Percentiles rank a stretch among this genome's conserved stretches.
These are phyloP conservation scores for Psilocybe subaeruginosa DNA, from an alignment of 768 basidiomycete species.

Conservation along the genomic window DNA sequence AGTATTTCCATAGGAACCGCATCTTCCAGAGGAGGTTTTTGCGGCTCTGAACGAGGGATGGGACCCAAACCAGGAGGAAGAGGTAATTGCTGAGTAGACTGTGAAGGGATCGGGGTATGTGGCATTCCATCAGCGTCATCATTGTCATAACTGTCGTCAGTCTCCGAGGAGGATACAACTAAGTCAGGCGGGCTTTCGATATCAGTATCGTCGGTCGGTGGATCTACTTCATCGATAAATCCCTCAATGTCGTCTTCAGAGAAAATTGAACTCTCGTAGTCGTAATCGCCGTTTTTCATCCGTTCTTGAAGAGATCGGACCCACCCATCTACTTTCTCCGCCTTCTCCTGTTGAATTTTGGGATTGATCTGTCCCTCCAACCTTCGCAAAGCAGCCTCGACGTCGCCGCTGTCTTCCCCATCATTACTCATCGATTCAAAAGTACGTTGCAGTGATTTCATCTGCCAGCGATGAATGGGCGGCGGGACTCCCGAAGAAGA, in stretches of 20 bases:
- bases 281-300: slow-evolving; percentile 65
- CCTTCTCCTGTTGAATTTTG: slow-evolving; percentile 68
- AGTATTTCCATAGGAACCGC: slow-evolving; percentile 70
- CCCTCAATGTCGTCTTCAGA: slow-evolving; percentile 38
- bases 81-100: slow-evolving; percentile 29
- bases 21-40: slow-evolving; percentile 59
- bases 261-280: slow-evolving; percentile 61
- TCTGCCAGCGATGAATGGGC: slow-evolving; percentile 78
- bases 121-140: slow-evolving; percentile 22
- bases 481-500: slow-evolving; percentile 42
- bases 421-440: slow-evolving; percentile 76
- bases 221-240: slow-evolving; percentile 29
- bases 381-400: slow-evolving; percentile 77
- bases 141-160: slow-evolving; percentile 23
- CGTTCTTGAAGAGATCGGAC: slow-evolving; percentile 72
- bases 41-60: slow-evolving; percentile 36
- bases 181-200: slow-evolving; percentile 17
- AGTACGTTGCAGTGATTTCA: slow-evolving; percentile 60
- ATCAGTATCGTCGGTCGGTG: slow-evolving; percentile 21
- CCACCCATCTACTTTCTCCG: slow-evolving; percentile 82
- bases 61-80: slow-evolving; percentile 31
- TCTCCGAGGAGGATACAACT: slow-evolving; percentile 13
- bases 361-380: slow-evolving; percentile 89
- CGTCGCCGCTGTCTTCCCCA: slow-evolving; percentile 69
- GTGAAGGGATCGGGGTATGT: slow-evolving; percentile 37